A percentile compares a stretch with the other conserved stretches of the same genome.
Conservation (phyloP, 345 rosid species). For the Gossypium anomalum region DNA sequence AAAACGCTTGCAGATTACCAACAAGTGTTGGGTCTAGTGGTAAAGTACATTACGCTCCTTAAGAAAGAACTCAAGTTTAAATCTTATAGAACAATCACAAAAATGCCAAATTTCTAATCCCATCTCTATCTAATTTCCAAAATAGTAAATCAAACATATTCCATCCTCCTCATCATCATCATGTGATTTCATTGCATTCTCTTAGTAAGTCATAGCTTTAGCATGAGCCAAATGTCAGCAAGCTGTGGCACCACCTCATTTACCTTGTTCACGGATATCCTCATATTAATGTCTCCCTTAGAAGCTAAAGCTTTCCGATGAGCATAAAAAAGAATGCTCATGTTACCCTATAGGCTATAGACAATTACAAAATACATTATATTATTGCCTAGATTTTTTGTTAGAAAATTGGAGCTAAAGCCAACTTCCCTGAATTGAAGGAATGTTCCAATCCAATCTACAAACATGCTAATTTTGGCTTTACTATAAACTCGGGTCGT, state of each 20-base stretch:
- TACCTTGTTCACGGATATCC: neutral
- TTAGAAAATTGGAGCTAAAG: neutral
- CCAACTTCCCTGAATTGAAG: neutral
- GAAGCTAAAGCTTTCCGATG: neutral
- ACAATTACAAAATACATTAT: neutral
- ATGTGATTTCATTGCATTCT: neutral
- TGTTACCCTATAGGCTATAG: neutral
- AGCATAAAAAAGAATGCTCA: neutral
- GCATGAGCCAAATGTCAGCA: neutral
- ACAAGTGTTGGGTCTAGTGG: too few species aligned
- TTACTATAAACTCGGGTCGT: neutral
- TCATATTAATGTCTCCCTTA: neutral
- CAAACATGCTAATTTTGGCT: neutral
- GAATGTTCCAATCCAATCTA: conserved; percentile 3
- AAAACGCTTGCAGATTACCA: too few species aligned
- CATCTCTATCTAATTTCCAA: too few species aligned
- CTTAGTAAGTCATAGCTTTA: neutral
- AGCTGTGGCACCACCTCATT: neutral
- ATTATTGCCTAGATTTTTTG: neutral
- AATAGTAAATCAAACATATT: too few species aligned
- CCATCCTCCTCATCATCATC: neutral
- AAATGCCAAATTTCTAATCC: too few species aligned
- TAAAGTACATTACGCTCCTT: too few species aligned
- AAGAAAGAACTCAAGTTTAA: too few species aligned
- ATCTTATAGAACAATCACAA: too few species aligned